Evolutionary conservation across 2,329 filamentous ascomycete genomes (phyloP), one percentile per base, ranked within the genome.

Genomic region (Cladophialophora carrionii): DNA sequence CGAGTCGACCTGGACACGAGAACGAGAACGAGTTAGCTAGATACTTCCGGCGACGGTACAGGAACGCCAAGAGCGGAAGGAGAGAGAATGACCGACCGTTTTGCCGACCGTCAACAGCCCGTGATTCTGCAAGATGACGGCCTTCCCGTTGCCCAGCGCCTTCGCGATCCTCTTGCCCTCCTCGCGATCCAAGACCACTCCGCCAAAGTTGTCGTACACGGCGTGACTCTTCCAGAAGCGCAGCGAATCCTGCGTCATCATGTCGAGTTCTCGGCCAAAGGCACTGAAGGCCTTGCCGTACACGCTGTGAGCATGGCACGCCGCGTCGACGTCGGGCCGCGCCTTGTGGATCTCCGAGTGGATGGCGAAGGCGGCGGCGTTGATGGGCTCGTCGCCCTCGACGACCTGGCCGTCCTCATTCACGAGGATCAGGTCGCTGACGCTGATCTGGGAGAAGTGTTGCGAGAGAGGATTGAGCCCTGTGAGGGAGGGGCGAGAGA

Each of bases 111-210:
- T 85, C 64, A 86, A 72, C 20, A 86, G 73, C 0, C 84, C 84
- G 71, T 86, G 84, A 70, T 85, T 85, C 68, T 80, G 78, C n/a
- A 86, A 73, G 14, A 86, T 75, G 4, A 79, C 82, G 0, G 82
- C 83, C 71, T 85, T 86, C 60, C 78, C 80, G 20, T 70, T 66
- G 1, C 83, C 83, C 5, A 86, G 75, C 0, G 78, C 76, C 32
- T 24, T 74, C 68, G 82, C 83, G 67, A 86, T 85, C 43, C 76
- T 76, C 6, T 74, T 71, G 0, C 84, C 84, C 72, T 86, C 83
- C 54, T 84, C 81, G 2, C 78, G 76, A 4, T 79, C 83, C 6
- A 85, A 76, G 0, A 86, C 83, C 14, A 85, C 76, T 9, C 84
- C 84, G 6, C 78, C 79, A 70, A 85, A 85, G 55, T 76, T 78